These are phyloP conservation scores for Cryptomeria japonica DNA, from an alignment of 75 land plant species.

Conservation along the genomic window DNA sequence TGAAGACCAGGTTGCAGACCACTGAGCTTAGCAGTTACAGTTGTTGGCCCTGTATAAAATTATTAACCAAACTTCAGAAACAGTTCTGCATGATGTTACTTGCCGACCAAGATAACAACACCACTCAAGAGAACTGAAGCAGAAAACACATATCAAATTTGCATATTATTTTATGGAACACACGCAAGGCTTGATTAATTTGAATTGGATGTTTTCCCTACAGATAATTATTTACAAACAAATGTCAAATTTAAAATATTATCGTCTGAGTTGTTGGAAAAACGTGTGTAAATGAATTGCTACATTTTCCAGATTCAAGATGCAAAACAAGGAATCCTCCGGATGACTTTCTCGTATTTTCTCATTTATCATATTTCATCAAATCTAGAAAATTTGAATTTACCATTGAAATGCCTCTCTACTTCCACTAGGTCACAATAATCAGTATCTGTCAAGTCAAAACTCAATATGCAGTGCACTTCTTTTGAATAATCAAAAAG, in stretches of 20 bases:
- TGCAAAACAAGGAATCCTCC: background rate
- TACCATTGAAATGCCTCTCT: background rate
- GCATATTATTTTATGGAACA: background rate
- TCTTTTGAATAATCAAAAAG: background rate
- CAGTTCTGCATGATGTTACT: background rate
- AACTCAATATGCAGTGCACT: background rate
- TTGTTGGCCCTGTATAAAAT: constrained; percentile 57
- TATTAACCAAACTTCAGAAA: background rate
- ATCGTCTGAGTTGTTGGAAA: background rate
- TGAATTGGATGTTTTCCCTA: background rate
- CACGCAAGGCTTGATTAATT: background rate
- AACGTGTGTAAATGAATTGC: background rate
- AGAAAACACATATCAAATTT: too few species aligned
- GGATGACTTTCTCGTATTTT: background rate
- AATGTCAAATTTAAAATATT: background rate
- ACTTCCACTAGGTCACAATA: background rate
- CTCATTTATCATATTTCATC: background rate
- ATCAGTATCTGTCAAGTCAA: background rate
- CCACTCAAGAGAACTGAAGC: background rate
- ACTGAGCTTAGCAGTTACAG: constrained; percentile 54
- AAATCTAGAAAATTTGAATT: background rate
- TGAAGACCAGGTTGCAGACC: constrained; percentile 82
- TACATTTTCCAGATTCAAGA: background rate
- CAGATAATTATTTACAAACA: background rate
- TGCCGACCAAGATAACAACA: background rate